Base-by-base conservation (phyloP, 2,329 filamentous ascomycete genomes). In the Dactylellina parvicollis region DNA sequence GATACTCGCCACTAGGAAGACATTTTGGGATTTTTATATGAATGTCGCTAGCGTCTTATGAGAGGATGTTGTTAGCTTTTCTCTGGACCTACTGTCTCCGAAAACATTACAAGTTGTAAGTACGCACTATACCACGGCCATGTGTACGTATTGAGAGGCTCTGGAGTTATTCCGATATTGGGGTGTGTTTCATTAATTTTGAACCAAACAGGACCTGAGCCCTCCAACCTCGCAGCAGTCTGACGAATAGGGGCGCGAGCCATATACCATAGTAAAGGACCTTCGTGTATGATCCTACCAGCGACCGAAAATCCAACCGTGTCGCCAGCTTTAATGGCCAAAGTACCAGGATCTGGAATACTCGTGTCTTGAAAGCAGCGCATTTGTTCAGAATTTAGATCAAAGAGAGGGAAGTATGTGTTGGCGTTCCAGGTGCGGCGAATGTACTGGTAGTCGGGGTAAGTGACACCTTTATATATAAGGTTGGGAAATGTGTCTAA, bases 391-490 rank as follows among this genome's bases (percentile, higher is more conserved):
- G 80, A 81, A 55, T 78, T 80, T 44, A 82, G 75, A 60, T 83
- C 81, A 50, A 77, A 78, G 73, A 83, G 76, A 61, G 81, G 82
- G 7, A 79, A 81, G 79, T 83, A 82, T 34, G 42, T 74, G 42
- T 69, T 60, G 20, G 79, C 81, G 77, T 82, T 82, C 62, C 55
- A 69, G 22, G 64, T 69, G 32, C 76, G 78, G 72, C 84, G 83
- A 76, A 85, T 82, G 80, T 85, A 85, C 34, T 80, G 79, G 77
- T 81, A 83, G 59, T 82, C 80, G 42, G 81, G 82, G 65, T 80
- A 78, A 57, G 78, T 80, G 71, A 79, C 76, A 76, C 81, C 83
- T 76, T 84, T 84, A 77, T 83, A 80, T 49, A 81, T 79, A 42
- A 82, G 77, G 55, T 80, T 80, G 74, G 79, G 80, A 71, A 82